Conservation (phyloP, 371 early-diverging fungal species). For the Actinomortierella wolfii region DNA sequence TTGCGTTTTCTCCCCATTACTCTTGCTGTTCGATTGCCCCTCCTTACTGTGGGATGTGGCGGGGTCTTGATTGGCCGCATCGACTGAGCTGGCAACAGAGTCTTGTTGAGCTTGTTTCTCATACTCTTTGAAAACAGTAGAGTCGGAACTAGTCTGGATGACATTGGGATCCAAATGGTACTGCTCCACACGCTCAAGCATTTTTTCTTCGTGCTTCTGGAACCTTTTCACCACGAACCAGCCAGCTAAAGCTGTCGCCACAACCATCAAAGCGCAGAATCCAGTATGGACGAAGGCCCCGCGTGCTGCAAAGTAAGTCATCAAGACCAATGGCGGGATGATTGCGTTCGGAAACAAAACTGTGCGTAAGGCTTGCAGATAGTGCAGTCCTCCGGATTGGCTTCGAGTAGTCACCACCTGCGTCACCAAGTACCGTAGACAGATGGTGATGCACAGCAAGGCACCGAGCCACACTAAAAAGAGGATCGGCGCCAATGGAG, state of each 20-base stretch:
- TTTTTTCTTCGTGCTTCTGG: constrained; percentile 20
- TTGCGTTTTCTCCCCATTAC: too few species aligned
- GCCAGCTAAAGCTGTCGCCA: constrained; percentile 2
- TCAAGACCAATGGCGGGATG: constrained; percentile 15
- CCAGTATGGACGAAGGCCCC: constrained; percentile 19
- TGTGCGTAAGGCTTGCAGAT: constrained; percentile 15
- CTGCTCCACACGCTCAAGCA: constrained; percentile 6
- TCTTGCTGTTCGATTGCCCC: too few species aligned
- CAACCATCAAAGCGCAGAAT: constrained; percentile 4
- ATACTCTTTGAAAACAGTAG: too few species aligned
- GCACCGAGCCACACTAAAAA: constrained; percentile 23
- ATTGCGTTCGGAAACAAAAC: constrained; percentile 14
- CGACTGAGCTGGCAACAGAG: too few species aligned
- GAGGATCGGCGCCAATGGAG: constrained; percentile 18
- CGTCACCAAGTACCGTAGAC: constrained; percentile 20
- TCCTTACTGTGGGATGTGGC: too few species aligned
- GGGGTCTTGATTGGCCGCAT: too few species aligned
- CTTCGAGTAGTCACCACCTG: constrained; percentile 32
- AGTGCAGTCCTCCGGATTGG: constrained; percentile 31
- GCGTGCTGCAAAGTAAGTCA: constrained; percentile 10
- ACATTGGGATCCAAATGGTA: too few species aligned
- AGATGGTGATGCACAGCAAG: constrained; percentile 11
- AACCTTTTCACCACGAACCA: constrained; percentile 8
- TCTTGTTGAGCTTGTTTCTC: too few species aligned
- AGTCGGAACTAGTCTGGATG: too few species aligned